A percentile compares a stretch with the other conserved stretches of the same genome.
phyloP scores from a whole-genome alignment of 257 asterid species.

The Solanum paucissectum region DNA sequence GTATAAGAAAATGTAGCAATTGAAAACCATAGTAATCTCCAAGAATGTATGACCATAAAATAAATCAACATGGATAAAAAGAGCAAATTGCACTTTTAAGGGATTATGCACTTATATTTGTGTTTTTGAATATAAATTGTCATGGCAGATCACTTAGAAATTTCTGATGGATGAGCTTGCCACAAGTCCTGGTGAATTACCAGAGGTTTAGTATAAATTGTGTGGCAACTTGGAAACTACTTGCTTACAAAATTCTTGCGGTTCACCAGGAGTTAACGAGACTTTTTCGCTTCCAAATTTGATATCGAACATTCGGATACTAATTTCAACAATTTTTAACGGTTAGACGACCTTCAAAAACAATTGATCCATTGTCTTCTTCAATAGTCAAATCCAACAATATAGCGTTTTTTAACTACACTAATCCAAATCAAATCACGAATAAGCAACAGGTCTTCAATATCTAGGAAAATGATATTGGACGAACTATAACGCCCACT shows the following conservation, averaged over 20 bases:
- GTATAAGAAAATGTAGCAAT: neutral
- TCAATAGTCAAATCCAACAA: neutral
- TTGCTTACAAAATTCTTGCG: neutral
- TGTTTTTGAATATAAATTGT: neutral
- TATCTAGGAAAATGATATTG: neutral
- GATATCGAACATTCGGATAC: neutral
- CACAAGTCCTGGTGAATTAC: neutral
- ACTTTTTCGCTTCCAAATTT: neutral
- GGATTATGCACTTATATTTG: neutral
- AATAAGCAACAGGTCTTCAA: neutral
- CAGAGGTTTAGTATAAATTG: neutral
- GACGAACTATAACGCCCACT: neutral
- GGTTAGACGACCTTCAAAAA: neutral
- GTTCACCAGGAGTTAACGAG: neutral
- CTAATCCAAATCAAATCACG: neutral
- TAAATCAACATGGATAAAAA: neutral
- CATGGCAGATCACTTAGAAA: neutral
- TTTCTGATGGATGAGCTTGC: neutral
- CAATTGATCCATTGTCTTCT: neutral
- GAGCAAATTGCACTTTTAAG: neutral
- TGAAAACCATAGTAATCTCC: neutral
- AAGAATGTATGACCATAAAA: neutral
- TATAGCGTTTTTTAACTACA: neutral
- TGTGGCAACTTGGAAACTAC: neutral
- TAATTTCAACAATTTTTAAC: neutral